Percentiles rank a stretch among this genome's conserved stretches.
Conservation (phyloP, 768 basidiomycete genomes). For the Leccinum imitatum region DNA sequence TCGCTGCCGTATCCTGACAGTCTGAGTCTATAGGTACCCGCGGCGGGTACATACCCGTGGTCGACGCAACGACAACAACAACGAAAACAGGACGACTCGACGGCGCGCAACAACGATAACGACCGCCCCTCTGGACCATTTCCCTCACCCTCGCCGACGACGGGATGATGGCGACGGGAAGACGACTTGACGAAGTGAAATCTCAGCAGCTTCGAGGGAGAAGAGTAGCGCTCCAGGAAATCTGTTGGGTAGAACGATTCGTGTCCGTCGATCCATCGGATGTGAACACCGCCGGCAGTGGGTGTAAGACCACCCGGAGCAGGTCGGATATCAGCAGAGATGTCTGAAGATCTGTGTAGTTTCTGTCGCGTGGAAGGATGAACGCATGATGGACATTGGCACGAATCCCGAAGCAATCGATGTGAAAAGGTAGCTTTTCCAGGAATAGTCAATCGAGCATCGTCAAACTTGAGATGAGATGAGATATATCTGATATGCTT, state of each 20-base stretch:
- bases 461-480: conserved; percentile 13
- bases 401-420: conserved; percentile 84
- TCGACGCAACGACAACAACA: too few relatives aligned
- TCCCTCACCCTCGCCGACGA: too few relatives aligned
- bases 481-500: conserved; percentile 6
- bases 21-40: too few relatives aligned
- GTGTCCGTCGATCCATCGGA: conserved; percentile 62
- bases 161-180: too few relatives aligned
- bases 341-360: conserved; percentile 66
- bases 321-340: conserved; percentile 51
- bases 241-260: conserved; percentile 49
- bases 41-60: too few relatives aligned
- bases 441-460: conserved; percentile 16
- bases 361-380: conserved; percentile 82
- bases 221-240: conserved; percentile 53
- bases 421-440: conserved; percentile 54
- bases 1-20: too few relatives aligned
- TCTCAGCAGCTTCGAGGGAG: conserved; percentile 30
- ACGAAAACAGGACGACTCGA: too few relatives aligned
- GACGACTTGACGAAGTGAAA: conserved; percentile 38
- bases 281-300: conserved; percentile 44
- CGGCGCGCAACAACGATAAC: too few relatives aligned
- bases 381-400: conserved; percentile 68
- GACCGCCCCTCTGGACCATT: too few relatives aligned
- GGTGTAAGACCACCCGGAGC: conserved; percentile 41